Base-by-base conservation (phyloP, 2,329 filamentous ascomycete species). In the Emmonsiellopsis sp. region DNA sequence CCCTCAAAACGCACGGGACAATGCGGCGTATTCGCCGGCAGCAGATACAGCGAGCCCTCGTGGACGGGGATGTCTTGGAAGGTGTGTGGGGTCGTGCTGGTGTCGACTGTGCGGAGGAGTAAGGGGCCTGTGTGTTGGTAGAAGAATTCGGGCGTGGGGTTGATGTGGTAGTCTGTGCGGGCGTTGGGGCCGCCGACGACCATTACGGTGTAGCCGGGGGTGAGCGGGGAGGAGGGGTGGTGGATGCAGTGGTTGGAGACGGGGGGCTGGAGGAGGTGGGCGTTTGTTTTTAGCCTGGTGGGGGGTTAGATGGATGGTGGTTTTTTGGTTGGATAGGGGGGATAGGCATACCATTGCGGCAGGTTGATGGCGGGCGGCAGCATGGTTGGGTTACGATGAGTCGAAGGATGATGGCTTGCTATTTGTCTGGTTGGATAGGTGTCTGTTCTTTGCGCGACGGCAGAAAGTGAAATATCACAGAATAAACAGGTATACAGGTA, bases 181-280 rank as follows among this genome's bases (percentile, higher is more conserved):
- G 89, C 89, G 71, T 97, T 97, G 65, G 93, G 93, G 10, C 93
- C 93, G 67, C 93, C 93, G 58, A 98, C 91, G 63, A 95, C 90
- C 86, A 76, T 76, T 58, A 91, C 90, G 65, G 96, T 97, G 69
- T 94, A 91, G 32, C 93, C 93, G 66, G 91, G 87, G 57, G 96
- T 93, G 60, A 92, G 88, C 77, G 67, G 64, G 5, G 65, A 67
- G 40, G 70, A 69, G 2, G 69, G 67, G 68, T 95, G 87, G 76
- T 95, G 95, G 65, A 97, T 89, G 74, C 91, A 96, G 77, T 93
- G 94, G 76, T 97, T 97, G 76, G 96, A 96, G 66, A 97, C 85
- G 1, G 93, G 93, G 0, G 93, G 93, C 70, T 95, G 83, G 54
- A 96, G 82, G 57, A 97, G 84, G 68, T 97, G 91, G 0, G 87